phyloP scores from a whole-genome alignment of 129 eudicot genomes.

The Erigeron canadensis region DNA sequence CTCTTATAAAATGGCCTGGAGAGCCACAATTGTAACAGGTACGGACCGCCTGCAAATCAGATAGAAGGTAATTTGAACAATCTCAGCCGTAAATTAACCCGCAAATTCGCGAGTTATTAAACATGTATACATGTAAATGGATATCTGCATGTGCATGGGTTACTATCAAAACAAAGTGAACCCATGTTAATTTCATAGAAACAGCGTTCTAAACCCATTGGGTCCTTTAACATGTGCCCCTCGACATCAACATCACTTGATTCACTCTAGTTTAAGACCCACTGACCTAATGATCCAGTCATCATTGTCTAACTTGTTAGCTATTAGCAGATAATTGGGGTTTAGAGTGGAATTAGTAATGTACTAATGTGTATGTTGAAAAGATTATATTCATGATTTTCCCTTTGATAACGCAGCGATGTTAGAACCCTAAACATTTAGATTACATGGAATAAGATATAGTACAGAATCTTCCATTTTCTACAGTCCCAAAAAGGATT shows the following conservation, averaged over 20 bases:
- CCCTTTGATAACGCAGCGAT: background rate
- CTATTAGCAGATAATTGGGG: background rate
- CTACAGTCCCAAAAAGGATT: background rate
- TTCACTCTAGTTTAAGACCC: background rate
- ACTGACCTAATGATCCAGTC: background rate
- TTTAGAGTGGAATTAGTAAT: background rate
- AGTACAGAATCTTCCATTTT: background rate
- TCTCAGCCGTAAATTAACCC: background rate
- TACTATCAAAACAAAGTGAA: background rate
- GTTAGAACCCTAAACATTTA: background rate
- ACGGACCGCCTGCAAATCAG: conserved; percentile 53
- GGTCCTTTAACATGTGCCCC: background rate
- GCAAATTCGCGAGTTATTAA: background rate
- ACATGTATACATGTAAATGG: background rate
- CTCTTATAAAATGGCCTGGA: conserved; percentile 80
- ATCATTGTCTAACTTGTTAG: background rate
- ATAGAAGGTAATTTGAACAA: conserved; percentile 14
- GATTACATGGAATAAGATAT: background rate
- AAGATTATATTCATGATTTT: background rate
- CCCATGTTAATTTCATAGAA: background rate
- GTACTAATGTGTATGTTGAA: background rate
- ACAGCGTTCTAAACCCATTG: background rate
- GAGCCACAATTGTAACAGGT: conserved; percentile 85
- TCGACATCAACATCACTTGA: background rate
- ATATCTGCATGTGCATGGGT: background rate